A percentile compares a stretch with the other conserved stretches of the same genome.
phyloP scores from a whole-genome alignment of 2,329 filamentous ascomycete species.

The Xylariaceae sp. region DNA sequence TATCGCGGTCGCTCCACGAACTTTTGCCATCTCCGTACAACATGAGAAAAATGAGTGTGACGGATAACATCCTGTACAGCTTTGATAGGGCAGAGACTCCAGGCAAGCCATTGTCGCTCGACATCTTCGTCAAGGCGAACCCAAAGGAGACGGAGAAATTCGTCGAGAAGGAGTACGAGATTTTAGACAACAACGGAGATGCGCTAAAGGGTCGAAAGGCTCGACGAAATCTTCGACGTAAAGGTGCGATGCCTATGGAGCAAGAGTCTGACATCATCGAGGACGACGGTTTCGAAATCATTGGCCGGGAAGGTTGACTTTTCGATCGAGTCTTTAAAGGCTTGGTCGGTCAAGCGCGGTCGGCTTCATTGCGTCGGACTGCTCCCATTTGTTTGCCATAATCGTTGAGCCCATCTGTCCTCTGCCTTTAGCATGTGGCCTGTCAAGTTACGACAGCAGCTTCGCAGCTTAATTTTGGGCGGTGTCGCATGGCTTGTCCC shows the following conservation, averaged over 20 bases:
- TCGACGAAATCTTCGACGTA: conserved; percentile 34
- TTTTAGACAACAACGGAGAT: conserved; percentile 41
- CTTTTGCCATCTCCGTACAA: conserved; percentile 22
- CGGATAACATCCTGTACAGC: conserved; percentile 38
- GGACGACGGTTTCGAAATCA: conserved; percentile 39
- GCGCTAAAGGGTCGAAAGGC: conserved; percentile 40
- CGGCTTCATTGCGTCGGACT: conserved; percentile 5
- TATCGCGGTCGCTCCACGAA: conserved; percentile 33
- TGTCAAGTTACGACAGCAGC: not conserved
- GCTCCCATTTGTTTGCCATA: conserved; percentile 4
- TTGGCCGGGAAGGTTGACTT: conserved; percentile 10
- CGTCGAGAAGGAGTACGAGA: conserved; percentile 45
- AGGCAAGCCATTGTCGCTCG: conserved; percentile 34
- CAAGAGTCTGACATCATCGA: conserved; percentile 27
- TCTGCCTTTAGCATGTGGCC: not conserved
- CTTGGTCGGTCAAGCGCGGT: not conserved
- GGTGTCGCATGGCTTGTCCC: not conserved
- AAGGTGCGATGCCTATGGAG: conserved; percentile 17
- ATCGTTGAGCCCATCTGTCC: conserved; percentile 6
- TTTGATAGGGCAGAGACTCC: conserved; percentile 38
- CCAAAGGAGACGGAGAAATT: conserved; percentile 39
- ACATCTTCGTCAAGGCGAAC: conserved; percentile 33
- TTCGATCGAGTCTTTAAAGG: not conserved
- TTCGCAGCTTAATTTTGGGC: not conserved
- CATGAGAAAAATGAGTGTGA: conserved; percentile 18